Evolutionary conservation across 495 filamentous ascomycete genomes (phyloP), one percentile per base, ranked within the genome.

Genomic region (Xylaria scruposa): DNA sequence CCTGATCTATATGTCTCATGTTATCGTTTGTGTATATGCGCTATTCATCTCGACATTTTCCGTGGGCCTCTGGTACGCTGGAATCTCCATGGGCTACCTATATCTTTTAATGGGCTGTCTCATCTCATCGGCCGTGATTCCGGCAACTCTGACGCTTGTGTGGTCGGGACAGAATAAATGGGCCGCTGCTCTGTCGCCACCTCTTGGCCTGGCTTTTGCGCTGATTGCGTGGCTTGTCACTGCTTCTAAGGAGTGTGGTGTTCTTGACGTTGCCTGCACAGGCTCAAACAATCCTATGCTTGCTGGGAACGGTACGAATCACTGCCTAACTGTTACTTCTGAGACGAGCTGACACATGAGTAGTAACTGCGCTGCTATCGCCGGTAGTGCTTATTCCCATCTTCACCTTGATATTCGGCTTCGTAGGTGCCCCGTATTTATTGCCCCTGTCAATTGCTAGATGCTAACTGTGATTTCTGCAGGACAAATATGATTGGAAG

Each of bases 151-250:
- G 78, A 92, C 92, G 3, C 84, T 97, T 3, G 83, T 95, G 69
- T 97, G 94, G 94, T 90, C 89, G 72, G 87, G 89, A 9, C 94
- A 96, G 80, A 97, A 95, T 78, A 90, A 90, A 84, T 90, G 90
- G 80, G 94, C 90, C 10, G 94, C 92, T 0, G 88, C 89, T 3
- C 83, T 91, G 12, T 91, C 91, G 0, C 95, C 95, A 0, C 87
- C 92, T 12, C 84, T 97, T 19, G 95, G 94, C 6, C 87, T 97
- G 17, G 86, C 83, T 47, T 90, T 91, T 72, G 90, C 92, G 8
- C 83, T 98, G 56, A 91, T 92, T 69, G 93, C 94, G 38, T 98
- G 95, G 95, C 86, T 98, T 2, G 94, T 97, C 7, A 97, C 94
- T 1, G 90, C 95, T 40, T 92, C 92, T 78, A 93, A 88, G 78